These are phyloP conservation scores for Sonneratia alba DNA, from an alignment of 345 rosid genomes.

Conservation along the genomic window DNA sequence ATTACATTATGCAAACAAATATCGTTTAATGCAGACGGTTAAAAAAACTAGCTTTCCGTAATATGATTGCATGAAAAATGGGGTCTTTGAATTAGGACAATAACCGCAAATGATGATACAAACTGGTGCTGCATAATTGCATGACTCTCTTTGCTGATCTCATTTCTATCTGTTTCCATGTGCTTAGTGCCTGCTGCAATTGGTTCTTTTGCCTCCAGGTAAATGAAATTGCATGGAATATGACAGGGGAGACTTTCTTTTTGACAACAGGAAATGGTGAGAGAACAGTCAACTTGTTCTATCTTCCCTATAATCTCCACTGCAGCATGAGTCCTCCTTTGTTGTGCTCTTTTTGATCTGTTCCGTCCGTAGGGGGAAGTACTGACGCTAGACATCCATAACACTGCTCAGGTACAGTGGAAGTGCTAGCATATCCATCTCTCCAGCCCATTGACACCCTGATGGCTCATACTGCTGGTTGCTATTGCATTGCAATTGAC, in stretches of 20 bases:
- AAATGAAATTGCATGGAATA: conserved; percentile 98
- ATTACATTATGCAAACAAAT: no score
- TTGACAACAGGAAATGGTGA: conserved; percentile 93
- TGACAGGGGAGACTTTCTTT: conserved; percentile 88
- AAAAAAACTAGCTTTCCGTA: not conserved
- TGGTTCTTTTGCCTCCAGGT: conserved; percentile 35
- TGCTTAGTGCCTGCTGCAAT: not conserved
- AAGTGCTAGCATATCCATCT: conserved; percentile 76
- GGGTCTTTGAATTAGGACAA: not conserved
- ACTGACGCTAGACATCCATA: not conserved
- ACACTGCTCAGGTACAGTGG: conserved; percentile 67
- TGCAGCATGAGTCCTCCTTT: not conserved
- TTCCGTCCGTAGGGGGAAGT: not conserved
- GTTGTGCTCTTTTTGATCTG: not conserved
- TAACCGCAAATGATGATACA: not conserved
- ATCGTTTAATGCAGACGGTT: no score
- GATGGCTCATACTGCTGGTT: conserved; percentile 96
- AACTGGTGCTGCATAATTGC: not conserved
- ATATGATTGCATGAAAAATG: not conserved
- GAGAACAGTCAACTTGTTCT: conserved; percentile 15
- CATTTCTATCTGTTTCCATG: not conserved
- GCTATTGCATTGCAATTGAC: conserved; percentile 94
- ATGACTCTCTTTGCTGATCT: not conserved
- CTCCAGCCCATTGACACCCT: conserved; percentile 71
- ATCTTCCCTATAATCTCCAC: not conserved